Base-by-base conservation (phyloP, 176 grass and related monocot species). In the Olyra latifolia region DNA sequence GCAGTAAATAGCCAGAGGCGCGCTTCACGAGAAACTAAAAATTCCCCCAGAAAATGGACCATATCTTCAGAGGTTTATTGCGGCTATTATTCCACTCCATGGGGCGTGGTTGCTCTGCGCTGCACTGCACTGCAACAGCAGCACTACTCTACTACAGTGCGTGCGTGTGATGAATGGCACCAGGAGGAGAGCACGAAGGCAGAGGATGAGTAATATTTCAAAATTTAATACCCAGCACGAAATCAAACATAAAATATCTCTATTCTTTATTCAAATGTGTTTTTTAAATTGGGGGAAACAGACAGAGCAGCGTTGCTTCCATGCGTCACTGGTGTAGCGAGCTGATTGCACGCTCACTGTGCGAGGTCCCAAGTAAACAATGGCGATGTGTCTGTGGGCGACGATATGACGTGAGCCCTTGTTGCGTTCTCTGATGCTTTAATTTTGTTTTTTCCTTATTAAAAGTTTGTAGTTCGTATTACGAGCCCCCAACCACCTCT, bases 281-380 rank as follows among this genome's bases (percentile, higher is more conserved):
- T 4, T 49, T n/a, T 22, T 29, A 50, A 50, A 15, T 10, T 19
- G 2, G 24, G 52, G 81, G 66, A 48, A 84, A 55, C 69, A 52
- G 25, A 77, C 86, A 79, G 43, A 30, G 57, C 48, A 44, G 38
- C 9, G 42, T 67, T 42, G 69, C 87, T 53, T 14, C 54, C 62
- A 62, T 62, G 3, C 76, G 70, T 84, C 76, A 69, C 75, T 20
- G 50, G 3, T 10, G 12, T 35, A 35, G 32, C 32, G 2, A 35
- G 1, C 32, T 35, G 32, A 2, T 35, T 35, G 1, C 32, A 35
- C 27, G 44, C 35, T 43, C 10, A 46, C 64, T 70, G 81, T 70
- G 12, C 87, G 35, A 80, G 53, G 52, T 84, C 75, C 69, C 87
- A 69, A 63, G 63, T 53, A 23, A 85, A 89, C 77, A 89, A 81